Evolutionary conservation across 2,329 filamentous ascomycete species (phyloP), one percentile per base, ranked within the genome.

Genomic region (Didymella sp.): DNA sequence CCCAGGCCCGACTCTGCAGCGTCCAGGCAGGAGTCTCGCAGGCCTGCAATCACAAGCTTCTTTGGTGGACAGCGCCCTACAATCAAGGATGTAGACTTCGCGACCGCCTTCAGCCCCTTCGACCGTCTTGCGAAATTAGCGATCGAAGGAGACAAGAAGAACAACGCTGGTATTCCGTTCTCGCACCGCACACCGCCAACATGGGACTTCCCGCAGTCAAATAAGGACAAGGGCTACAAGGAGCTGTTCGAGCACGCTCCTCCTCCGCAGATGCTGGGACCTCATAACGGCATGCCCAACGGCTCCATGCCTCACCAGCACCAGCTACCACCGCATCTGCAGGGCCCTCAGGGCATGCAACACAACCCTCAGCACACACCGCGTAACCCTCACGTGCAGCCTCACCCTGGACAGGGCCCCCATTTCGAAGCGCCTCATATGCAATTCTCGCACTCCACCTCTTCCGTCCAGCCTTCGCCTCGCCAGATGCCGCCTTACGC

Each of bases 401-500:
- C 90, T 55, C 90, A 92, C 4, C 89, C 89, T 62, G 85, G 84
- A 6, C 85, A 87, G 38, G 85, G 83, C 15, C 84, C 88, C 67
- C 88, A 87, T 57, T 87, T 88, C 64, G 93, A 96, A 64, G 90
- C 92, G 56, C 91, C 93, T 70, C 87, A 92, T 48, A 96, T 97
- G 90, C 85, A 86, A 64, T 90, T 95, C 79, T 91, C 90, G 6
- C 92, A 89, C 64, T 92, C 90, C 22, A 88, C 88, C 3, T 92
- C 93, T 68, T 91, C 92, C 2, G 76, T 82, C 2, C 95, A 92
- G 74, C 89, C 91, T 8, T 96, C 93, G 15, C 92, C 94, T 45
- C 87, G 92, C 47, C 84, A 92, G 66, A 84, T 87, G 48, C 89
- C 88, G 61, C 84, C 87, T 15, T 86, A 87, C 27, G 85, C 91